Evolutionary conservation across 176 grass and related monocot species (phyloP).

Genomic region (Zoysia pacifica): DNA sequence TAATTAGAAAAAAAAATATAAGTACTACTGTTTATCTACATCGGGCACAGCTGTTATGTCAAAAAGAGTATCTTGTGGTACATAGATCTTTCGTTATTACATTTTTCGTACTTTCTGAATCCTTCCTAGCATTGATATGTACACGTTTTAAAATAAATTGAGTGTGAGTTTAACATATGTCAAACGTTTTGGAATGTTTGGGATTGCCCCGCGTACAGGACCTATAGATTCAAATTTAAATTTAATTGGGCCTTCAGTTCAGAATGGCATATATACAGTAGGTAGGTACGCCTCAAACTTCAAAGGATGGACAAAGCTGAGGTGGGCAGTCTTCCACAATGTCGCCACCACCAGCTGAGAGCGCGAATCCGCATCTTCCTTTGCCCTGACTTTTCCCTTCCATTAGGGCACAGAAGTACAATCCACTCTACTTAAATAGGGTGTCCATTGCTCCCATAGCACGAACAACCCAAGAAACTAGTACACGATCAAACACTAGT

Average conservation of each 20-base stretch:
- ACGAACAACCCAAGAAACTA: background rate
- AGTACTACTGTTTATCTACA: no score
- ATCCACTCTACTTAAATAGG: background rate
- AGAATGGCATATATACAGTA: background rate
- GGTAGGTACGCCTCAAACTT: background rate
- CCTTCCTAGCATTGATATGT: no score
- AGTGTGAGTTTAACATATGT: no score
- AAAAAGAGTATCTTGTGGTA: no score
- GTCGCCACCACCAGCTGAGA: background rate
- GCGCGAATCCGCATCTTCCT: background rate
- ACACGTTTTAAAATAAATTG: no score
- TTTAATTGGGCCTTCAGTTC: background rate
- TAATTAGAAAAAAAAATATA: no score
- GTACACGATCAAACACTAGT: background rate
- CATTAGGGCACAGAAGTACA: background rate
- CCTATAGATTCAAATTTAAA: background rate
- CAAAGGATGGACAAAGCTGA: background rate
- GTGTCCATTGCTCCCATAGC: background rate
- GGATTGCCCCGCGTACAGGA: no score
- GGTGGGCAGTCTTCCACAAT: background rate
- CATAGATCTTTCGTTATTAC: no score
- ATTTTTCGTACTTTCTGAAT: no score
- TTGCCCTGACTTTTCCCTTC: background rate
- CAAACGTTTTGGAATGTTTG: no score
- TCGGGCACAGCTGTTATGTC: no score